Percentiles rank a stretch among this genome's conserved stretches.
These are phyloP conservation scores for Naumovozyma castellii DNA, from an alignment of 805 yeast species.

Conservation along the genomic window DNA sequence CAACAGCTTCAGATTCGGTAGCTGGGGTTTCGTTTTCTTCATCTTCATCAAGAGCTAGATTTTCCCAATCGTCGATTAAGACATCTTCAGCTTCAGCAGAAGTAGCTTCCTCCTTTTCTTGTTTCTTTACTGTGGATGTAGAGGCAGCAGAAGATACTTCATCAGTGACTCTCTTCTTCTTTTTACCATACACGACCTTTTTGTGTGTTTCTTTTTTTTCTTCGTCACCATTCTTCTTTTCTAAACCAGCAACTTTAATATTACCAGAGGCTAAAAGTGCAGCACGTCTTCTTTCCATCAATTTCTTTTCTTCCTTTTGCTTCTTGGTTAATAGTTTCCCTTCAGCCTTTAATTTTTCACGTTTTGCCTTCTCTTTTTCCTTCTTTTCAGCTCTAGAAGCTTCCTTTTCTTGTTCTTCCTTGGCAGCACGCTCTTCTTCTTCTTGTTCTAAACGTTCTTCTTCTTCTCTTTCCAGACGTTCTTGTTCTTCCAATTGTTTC, in stretches of 20 bases:
- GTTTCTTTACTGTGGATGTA: constrained; percentile 14
- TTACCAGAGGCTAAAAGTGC: constrained; percentile 68
- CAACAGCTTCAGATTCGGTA: constrained; percentile 10
- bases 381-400: constrained; percentile 61
- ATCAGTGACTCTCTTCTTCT: constrained; percentile 49
- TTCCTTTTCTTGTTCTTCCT: constrained; percentile 38
- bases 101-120: constrained; percentile 15
- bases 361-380: constrained; percentile 79
- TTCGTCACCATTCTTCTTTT: constrained; percentile 21
- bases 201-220: constrained; percentile 34
- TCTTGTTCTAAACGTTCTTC: constrained; percentile 45
- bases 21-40: constrained; percentile 30
- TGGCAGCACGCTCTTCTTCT: constrained; percentile 41
- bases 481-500: constrained; percentile 82
- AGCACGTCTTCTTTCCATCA: constrained; percentile 81
- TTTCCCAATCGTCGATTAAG: constrained; percentile 81
- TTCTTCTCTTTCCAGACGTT: constrained; percentile 62
- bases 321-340: constrained; percentile 91
- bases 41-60: constrained; percentile 51
- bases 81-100: constrained; percentile 40
- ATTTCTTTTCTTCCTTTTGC: constrained; percentile 85
- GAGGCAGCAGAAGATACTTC: constrained; percentile 10
- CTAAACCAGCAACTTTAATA: constrained; percentile 67
- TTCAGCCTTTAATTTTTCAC: constrained; percentile 89
- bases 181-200: constrained; percentile 62